These are phyloP conservation scores for Xylariales sp. DNA, from an alignment of 2,329 filamentous ascomycete species.

Conservation along the genomic window DNA sequence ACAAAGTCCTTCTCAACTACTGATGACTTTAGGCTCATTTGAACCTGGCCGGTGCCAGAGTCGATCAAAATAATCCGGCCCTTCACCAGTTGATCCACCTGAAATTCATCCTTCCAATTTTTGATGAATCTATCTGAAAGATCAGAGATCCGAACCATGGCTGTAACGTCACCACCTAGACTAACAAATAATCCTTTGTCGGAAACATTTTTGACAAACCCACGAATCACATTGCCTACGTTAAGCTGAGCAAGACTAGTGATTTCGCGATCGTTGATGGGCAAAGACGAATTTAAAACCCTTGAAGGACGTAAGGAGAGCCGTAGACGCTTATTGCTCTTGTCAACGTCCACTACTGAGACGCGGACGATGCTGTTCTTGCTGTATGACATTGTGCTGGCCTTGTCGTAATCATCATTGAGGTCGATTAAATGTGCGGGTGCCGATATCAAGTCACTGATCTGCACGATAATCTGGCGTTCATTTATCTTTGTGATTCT, in stretches of 20 bases:
- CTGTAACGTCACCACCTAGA: constrained; percentile 83
- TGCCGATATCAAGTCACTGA: constrained; percentile 83
- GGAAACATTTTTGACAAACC: constrained; percentile 90
- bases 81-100: constrained; percentile 89
- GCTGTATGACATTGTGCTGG: constrained; percentile 77
- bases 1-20: constrained; percentile 83
- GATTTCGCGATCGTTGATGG: constrained; percentile 85
- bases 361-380: constrained; percentile 90
- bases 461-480: constrained; percentile 83
- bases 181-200: constrained; percentile 91
- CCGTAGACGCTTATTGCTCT: constrained; percentile 83
- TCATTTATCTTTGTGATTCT: constrained; percentile 88
- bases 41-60: constrained; percentile 74
- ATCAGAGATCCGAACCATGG: constrained; percentile 86
- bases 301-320: constrained; percentile 88
- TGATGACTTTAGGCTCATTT: constrained; percentile 89
- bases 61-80: constrained; percentile 84
- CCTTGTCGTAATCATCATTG: constrained; percentile 85
- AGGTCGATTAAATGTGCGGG: constrained; percentile 86
- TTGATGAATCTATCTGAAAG: constrained; percentile 92
- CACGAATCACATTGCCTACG: constrained; percentile 82
- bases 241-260: constrained; percentile 76
- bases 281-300: constrained; percentile 85
- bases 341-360: constrained; percentile 84
- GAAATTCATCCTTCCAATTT: constrained; percentile 92